These are phyloP conservation scores for Candida albicans DNA, from an alignment of 1,139 yeast genomes.

Conservation along the genomic window DNA sequence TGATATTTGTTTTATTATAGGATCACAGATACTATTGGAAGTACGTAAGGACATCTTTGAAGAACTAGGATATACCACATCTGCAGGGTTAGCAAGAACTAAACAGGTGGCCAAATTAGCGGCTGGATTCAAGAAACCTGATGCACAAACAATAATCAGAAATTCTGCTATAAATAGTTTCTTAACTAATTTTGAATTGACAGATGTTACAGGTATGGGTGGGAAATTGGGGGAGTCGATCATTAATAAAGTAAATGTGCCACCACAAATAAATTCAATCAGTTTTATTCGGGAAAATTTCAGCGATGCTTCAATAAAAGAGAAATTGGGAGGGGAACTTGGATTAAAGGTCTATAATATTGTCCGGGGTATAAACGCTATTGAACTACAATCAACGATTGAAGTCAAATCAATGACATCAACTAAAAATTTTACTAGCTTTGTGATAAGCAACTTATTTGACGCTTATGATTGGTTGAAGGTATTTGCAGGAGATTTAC, in stretches of 20 bases:
- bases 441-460: constrained; percentile 45
- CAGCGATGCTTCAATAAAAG: constrained; percentile 31
- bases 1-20: constrained; percentile 68
- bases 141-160: constrained; percentile 75
- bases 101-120: constrained; percentile 87
- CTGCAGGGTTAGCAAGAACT: constrained; percentile 81
- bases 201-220: constrained; percentile 87
- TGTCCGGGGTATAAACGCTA: constrained; percentile 60
- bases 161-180: constrained; percentile 51
- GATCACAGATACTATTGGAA: constrained; percentile 55
- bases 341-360: constrained; percentile 53
- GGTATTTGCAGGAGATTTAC: constrained; percentile 79
- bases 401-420: constrained; percentile 87
- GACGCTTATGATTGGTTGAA: constrained; percentile 80
- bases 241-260: constrained; percentile 43
- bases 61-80: constrained; percentile 77
- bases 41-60: constrained; percentile 54
- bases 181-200: constrained; percentile 58
- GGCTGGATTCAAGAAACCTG: constrained; percentile 82
- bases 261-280: constrained; percentile 40
- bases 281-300: constrained; percentile 50
- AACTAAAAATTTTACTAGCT: constrained; percentile 66
- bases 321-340: constrained; percentile 39
- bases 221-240: constrained; percentile 81
- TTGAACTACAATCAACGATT: constrained; percentile 56